Conservation (phyloP, 2,329 filamentous ascomycete genomes). For the Sporothrix curviconia region DNA sequence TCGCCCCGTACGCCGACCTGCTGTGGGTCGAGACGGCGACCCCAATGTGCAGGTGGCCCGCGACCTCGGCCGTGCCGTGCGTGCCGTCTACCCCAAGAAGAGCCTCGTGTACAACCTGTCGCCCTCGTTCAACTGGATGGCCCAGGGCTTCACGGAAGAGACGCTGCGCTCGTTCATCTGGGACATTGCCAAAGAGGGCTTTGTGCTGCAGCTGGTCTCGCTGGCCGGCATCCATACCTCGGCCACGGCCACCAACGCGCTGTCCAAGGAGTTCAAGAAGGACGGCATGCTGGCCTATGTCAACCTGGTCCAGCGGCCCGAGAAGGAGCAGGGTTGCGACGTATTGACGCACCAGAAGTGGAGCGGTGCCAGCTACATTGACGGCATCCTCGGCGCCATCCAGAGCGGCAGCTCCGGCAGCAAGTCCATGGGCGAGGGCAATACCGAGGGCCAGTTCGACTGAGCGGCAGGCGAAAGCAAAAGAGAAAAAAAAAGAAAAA, state of each 20-base stretch:
- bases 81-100: slow-evolving; percentile 65
- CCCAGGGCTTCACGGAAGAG: slow-evolving; percentile 79
- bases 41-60: slow-evolving; percentile 73
- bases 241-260: slow-evolving; percentile 60
- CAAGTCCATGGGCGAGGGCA: slow-evolving; percentile 91
- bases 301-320: slow-evolving; percentile 79
- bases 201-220: slow-evolving; percentile 61
- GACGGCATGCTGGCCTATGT: slow-evolving; percentile 98
- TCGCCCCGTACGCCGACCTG: slow-evolving; percentile 87
- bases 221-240: slow-evolving; percentile 61
- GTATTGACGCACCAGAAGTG: slow-evolving; percentile 94
- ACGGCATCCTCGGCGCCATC: slow-evolving; percentile 82
- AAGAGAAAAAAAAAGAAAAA: no score
- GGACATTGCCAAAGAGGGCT: slow-evolving; percentile 88
- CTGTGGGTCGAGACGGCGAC: slow-evolving; percentile 96
- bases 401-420: slow-evolving; percentile 85
- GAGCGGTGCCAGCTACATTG: slow-evolving; percentile 65
- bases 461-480: neutral
- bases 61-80: slow-evolving; percentile 70
- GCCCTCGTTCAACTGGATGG: slow-evolving; percentile 98
- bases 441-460: slow-evolving; percentile 68
- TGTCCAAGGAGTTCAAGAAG: slow-evolving; percentile 74
- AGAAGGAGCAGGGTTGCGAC: slow-evolving; percentile 86
- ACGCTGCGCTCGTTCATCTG: slow-evolving; percentile 88
- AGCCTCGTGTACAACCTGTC: slow-evolving; percentile 93